These are phyloP conservation scores for Gloeophyllum trabeum DNA, from an alignment of 768 basidiomycete species.

Conservation along the genomic window DNA sequence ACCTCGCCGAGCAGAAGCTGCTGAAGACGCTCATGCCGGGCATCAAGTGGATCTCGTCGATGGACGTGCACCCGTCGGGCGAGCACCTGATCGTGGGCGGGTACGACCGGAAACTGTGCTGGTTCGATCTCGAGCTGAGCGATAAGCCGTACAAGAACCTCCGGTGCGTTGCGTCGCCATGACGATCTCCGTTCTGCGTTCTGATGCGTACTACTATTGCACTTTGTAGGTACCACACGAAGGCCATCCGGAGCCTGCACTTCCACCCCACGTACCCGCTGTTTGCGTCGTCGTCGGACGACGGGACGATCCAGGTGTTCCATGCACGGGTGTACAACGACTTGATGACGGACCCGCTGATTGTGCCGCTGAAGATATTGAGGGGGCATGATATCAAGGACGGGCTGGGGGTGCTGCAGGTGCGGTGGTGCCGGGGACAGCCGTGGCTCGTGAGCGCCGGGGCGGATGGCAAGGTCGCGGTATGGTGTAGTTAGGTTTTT, in stretches of 20 bases:
- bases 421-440: slow-evolving; percentile 80
- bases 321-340: slow-evolving; percentile 92
- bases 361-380: slow-evolving; percentile 94
- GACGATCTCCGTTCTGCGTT: background rate
- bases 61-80: slow-evolving; percentile 94
- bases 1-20: slow-evolving; percentile 86
- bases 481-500: slow-evolving; percentile 89
- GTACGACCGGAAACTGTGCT: slow-evolving; percentile 94
- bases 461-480: slow-evolving; percentile 77
- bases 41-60: slow-evolving; percentile 92
- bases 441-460: slow-evolving; percentile 93
- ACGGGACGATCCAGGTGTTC: slow-evolving; percentile 95
- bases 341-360: slow-evolving; percentile 92
- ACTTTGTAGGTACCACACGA: slow-evolving; percentile 70
- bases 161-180: slow-evolving; percentile 37
- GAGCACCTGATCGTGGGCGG: slow-evolving; percentile 97
- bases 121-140: slow-evolving; percentile 97
- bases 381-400: slow-evolving; percentile 82
- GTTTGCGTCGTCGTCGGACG: slow-evolving; percentile 94
- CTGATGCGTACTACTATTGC: slow-evolving; percentile 3
- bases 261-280: slow-evolving; percentile 94
- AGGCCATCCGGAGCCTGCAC: slow-evolving; percentile 84
- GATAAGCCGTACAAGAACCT: slow-evolving; percentile 96
- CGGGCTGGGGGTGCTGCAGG: slow-evolving; percentile 83
- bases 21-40: slow-evolving; percentile 93